Base-by-base conservation (phyloP, 129 eudicot genomes). In the Ambrosia trifida region DNA sequence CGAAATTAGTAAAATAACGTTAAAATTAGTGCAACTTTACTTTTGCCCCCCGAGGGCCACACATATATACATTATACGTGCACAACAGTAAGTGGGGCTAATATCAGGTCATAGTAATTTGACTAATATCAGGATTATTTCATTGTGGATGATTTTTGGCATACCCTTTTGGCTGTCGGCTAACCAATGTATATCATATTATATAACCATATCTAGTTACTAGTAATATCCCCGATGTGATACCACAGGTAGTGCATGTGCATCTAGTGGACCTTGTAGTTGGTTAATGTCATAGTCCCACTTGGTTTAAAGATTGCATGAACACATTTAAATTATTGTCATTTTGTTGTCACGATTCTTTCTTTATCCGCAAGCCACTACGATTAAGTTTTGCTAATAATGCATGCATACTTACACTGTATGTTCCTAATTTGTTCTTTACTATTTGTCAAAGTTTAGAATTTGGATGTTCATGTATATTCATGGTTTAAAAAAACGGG, bases 181-280 rank as follows among this genome's bases (percentile, higher is more conserved):
- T 45, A 66, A 36, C 63, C 32, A 58, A 69, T 68, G 70, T 59
- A 68, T 35, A 68, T 47, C 69, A 68, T 59, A 76, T 59, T 76
- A 76, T 68, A 59, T 33, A 77, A 69, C 14, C 49, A 77, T 77
- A 77, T 77, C 65, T 77, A 47, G 51, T 24, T n/a, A 76, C 65
- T 77, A 47, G 51, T 24, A 24, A 76, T 35, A 60, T 61, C 71
- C 38, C 28, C 32, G 69, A 77, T 49, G 81, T 62, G 76, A 77
- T 69, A 19, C 35, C 70, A 59, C 53, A 19, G 31, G 50, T 76
- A 68, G 43, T 31, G 64, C 69, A 65, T 49, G 43, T 31, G 64
- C 69, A 65, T 49, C 35, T 59, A 38, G 81, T 69, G 81, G 81
- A 77, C 69, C 68, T 49, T 35, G 81, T 69, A 69, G 76, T 77